These are phyloP conservation scores for Polygonum maritimum DNA, from an alignment of 148 eudicot species.

Conservation along the genomic window DNA sequence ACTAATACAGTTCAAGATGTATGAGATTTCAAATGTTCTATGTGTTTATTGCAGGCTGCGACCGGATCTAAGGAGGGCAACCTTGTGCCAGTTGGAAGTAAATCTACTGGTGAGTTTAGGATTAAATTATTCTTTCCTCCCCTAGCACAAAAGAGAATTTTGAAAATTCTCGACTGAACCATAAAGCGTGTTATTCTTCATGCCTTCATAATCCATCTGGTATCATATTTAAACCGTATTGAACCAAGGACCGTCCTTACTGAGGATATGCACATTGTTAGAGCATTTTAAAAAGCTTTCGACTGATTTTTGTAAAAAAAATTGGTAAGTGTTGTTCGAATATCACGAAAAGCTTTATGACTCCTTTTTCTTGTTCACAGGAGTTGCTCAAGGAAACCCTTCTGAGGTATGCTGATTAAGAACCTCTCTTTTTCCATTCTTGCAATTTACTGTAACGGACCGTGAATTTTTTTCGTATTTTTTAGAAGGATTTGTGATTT, in stretches of 20 bases:
- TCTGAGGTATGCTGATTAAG: constrained; percentile 29
- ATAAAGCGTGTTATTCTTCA: not conserved
- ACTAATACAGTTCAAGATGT: not conserved
- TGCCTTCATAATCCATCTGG: not conserved
- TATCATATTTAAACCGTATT: not conserved
- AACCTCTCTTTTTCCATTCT: not conserved
- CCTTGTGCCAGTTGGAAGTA: constrained; percentile 38
- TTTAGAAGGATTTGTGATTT: not conserved
- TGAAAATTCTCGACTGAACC: not conserved
- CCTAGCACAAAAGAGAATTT: not conserved
- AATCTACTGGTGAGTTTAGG: constrained; percentile 53
- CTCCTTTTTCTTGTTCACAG: constrained; percentile 17
- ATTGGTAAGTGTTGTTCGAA: not conserved
- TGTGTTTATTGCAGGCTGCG: constrained; percentile 38
- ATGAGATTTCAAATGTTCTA: not conserved
- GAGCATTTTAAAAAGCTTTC: not conserved
- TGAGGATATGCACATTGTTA: not conserved
- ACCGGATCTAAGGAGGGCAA: constrained; percentile 40
- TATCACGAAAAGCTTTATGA: not conserved
- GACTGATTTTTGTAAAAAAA: not conserved
- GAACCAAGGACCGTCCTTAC: not conserved
- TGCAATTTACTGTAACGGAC: not conserved
- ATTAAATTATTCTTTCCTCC: not conserved
- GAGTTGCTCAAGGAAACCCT: constrained; percentile 24
- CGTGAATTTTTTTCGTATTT: not conserved